Evolutionary conservation across 495 filamentous ascomycete genomes (phyloP).

Genomic region (Neurospora sp.): DNA sequence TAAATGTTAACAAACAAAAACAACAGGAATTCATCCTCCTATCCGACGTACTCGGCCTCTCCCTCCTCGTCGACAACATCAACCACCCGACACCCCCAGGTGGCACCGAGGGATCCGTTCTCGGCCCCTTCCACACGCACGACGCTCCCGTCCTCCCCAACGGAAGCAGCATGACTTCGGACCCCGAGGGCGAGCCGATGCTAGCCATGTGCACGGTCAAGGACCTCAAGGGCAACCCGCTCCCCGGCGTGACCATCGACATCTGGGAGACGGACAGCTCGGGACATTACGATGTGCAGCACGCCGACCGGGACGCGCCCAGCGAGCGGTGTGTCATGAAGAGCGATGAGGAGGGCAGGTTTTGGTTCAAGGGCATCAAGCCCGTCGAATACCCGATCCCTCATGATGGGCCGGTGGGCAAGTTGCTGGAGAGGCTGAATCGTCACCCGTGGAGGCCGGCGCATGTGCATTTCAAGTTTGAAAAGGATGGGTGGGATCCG

Average conservation of each 20-base stretch:
- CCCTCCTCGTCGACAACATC: slow-evolving; percentile 80
- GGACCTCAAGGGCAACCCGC: slow-evolving; percentile 56
- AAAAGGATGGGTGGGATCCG: slow-evolving; percentile 70
- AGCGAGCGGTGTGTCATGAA: slow-evolving; percentile 76
- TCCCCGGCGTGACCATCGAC: slow-evolving; percentile 66
- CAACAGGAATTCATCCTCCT: slow-evolving; percentile 85
- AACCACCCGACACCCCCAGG: slow-evolving; percentile 75
- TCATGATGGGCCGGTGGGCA: slow-evolving; percentile 80
- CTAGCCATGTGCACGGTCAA: slow-evolving; percentile 68
- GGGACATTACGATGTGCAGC: slow-evolving; percentile 87
- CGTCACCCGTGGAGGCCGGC: slow-evolving; percentile 75
- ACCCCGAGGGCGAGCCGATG: slow-evolving; percentile 58
- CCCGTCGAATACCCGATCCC: slow-evolving; percentile 88
- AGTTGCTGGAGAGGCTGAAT: slow-evolving; percentile 57
- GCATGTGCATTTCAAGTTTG: slow-evolving; percentile 95
- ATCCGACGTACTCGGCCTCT: slow-evolving; percentile 82
- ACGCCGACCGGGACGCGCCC: slow-evolving; percentile 54
- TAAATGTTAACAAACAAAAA: not conserved
- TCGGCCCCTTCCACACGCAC: slow-evolving; percentile 91
- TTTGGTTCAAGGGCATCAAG: slow-evolving; percentile 83
- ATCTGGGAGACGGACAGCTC: slow-evolving; percentile 90
- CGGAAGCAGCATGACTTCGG: slow-evolving; percentile 62
- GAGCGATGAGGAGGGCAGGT: slow-evolving; percentile 57
- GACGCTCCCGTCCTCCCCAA: slow-evolving; percentile 58
- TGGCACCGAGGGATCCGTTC: slow-evolving; percentile 77